Evolutionary conservation across 1,284 basidiomycete genomes (phyloP).

Genomic region (Melampsora medusae): DNA sequence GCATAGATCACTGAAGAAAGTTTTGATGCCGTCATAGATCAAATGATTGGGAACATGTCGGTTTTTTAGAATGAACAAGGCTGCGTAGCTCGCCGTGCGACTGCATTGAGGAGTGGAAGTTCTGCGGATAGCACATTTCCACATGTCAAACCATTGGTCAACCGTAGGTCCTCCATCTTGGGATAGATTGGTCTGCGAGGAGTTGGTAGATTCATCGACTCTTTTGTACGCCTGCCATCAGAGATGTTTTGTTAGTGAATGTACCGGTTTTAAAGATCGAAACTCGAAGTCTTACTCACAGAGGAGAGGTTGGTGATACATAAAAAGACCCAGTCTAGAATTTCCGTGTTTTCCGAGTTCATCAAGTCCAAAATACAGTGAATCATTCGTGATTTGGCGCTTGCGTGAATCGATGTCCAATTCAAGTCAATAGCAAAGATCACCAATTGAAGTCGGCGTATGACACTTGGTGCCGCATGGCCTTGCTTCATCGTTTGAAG

Average conservation of each 20-base stretch:
- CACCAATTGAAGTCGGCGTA: slow-evolving; percentile 70
- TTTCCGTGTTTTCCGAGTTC: slow-evolving; percentile 63
- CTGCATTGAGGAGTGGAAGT: slow-evolving; percentile 66
- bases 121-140: slow-evolving; percentile 76
- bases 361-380: slow-evolving; percentile 64
- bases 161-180: slow-evolving; percentile 47
- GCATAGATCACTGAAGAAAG: slow-evolving; percentile 72
- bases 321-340: slow-evolving; percentile 79
- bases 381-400: slow-evolving; percentile 64
- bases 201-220: slow-evolving; percentile 44
- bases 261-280: background rate
- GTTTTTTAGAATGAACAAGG: slow-evolving; percentile 60
- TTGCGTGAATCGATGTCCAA: slow-evolving; percentile 64
- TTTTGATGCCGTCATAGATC: slow-evolving; percentile 69
- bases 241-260: background rate
- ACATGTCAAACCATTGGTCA: slow-evolving; percentile 69
- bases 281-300: slow-evolving; percentile 50
- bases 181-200: slow-evolving; percentile 43
- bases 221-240: background rate
- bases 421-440: slow-evolving; percentile 79
- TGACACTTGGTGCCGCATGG: slow-evolving; percentile 50
- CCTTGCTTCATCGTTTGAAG: slow-evolving; percentile 32
- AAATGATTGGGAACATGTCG: slow-evolving; percentile 62
- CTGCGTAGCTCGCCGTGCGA: slow-evolving; percentile 77
- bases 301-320: slow-evolving; percentile 70